These are phyloP conservation scores for Ustilago hordei DNA, from an alignment of 1,284 basidiomycete genomes.

Conservation along the genomic window DNA sequence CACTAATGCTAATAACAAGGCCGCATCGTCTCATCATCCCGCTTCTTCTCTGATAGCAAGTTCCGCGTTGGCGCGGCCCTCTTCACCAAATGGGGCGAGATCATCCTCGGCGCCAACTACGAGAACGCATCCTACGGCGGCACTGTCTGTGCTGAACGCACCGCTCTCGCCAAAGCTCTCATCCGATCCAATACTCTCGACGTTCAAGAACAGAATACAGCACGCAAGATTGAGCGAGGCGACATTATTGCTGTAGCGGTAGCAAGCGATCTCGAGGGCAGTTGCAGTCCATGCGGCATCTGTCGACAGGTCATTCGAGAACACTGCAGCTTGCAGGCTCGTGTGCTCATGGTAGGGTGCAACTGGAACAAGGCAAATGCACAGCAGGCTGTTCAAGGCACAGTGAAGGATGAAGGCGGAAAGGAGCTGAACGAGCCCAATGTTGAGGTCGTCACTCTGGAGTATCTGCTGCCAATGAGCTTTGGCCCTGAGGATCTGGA, in stretches of 20 bases:
- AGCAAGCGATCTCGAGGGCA: slow-evolving; percentile 52
- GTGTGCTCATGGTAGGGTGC: slow-evolving; percentile 81
- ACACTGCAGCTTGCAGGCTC: slow-evolving; percentile 79
- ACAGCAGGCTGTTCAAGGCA: not conserved
- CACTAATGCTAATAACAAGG: not conserved
- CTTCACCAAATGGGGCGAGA: slow-evolving; percentile 77
- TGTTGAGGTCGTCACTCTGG: slow-evolving; percentile 75
- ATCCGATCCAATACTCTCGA: slow-evolving; percentile 36
- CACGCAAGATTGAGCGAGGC: slow-evolving; percentile 44
- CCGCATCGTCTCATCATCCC: no score
- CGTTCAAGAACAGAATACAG: slow-evolving; percentile 27
- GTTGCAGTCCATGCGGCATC: slow-evolving; percentile 78
- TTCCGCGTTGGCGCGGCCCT: slow-evolving; percentile 90
- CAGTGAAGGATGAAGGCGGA: slow-evolving; percentile 34
- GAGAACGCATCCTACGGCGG: slow-evolving; percentile 91
- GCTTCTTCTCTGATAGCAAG: slow-evolving; percentile 73
- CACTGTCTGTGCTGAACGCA: slow-evolving; percentile 66
- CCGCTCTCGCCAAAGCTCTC: slow-evolving; percentile 59
- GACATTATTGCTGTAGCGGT: slow-evolving; percentile 62
- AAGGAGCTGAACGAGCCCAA: slow-evolving; percentile 69
- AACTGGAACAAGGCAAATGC: slow-evolving; percentile 73
- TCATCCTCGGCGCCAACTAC: slow-evolving; percentile 85
- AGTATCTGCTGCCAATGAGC: slow-evolving; percentile 82
- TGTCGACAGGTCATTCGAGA: slow-evolving; percentile 92
- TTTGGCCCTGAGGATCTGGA: slow-evolving; percentile 85